phyloP scores from a whole-genome alignment of 2,329 filamentous ascomycete species.

The Tolypocladium guangdongense region DNA sequence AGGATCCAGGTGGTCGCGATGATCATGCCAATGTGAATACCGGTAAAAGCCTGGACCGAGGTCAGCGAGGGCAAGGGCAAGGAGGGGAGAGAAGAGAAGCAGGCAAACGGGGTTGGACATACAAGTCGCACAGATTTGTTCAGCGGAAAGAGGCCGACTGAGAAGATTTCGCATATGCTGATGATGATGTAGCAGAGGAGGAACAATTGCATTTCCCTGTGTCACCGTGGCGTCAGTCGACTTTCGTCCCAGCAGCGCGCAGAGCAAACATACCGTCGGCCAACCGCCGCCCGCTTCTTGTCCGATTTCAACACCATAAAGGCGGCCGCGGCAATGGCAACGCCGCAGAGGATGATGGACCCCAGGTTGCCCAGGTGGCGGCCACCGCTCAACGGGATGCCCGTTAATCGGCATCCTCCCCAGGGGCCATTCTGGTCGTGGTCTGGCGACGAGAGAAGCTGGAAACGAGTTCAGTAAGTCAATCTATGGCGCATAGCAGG shows the following conservation, averaged over 20 bases:
- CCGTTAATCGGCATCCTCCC: slow-evolving; percentile 64
- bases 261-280: slow-evolving; percentile 54
- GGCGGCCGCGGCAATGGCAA: slow-evolving; percentile 59
- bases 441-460: slow-evolving; percentile 44
- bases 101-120: slow-evolving; percentile 23
- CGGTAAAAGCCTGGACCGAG: slow-evolving; percentile 62
- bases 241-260: neutral
- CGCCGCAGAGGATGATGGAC: slow-evolving; percentile 72
- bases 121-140: slow-evolving; percentile 59
- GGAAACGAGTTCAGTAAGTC: slow-evolving; percentile 7
- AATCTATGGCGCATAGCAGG: slow-evolving; percentile 2
- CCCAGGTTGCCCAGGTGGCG: slow-evolving; percentile 74
- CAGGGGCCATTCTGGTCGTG: slow-evolving; percentile 48
- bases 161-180: slow-evolving; percentile 93
- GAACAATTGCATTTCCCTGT: slow-evolving; percentile 93
- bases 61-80: slow-evolving; percentile 11
- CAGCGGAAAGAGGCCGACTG: slow-evolving; percentile 79
- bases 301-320: slow-evolving; percentile 74
- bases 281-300: slow-evolving; percentile 85
- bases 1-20: slow-evolving; percentile 83
- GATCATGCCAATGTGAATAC: slow-evolving; percentile 82
- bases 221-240: neutral
- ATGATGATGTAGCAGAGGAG: slow-evolving; percentile 77
- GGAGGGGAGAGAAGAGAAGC: neutral
- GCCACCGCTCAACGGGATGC: slow-evolving; percentile 59